Evolutionary conservation across 2,329 filamentous ascomycete species (phyloP).

Genomic region (Emmonsiellopsis sp.): DNA sequence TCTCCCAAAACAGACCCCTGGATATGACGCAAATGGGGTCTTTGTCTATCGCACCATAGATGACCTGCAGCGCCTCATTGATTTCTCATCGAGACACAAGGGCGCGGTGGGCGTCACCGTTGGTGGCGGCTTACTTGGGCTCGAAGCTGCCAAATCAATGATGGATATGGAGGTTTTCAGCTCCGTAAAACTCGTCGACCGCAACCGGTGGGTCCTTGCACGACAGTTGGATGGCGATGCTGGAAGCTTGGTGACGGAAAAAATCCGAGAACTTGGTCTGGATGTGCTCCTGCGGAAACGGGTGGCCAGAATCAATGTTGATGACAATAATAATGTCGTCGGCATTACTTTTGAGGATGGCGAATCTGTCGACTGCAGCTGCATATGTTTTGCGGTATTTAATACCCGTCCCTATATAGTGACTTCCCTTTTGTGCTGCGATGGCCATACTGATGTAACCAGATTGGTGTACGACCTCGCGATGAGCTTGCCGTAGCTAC

Average conservation of each 20-base stretch:
- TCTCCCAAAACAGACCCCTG: conserved; percentile 61
- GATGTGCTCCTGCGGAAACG: conserved; percentile 71
- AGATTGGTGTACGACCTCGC: conserved; percentile 70
- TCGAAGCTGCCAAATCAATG: conserved; percentile 89
- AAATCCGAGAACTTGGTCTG: conserved; percentile 67
- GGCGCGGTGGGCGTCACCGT: conserved; percentile 66
- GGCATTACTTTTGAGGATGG: conserved; percentile 76
- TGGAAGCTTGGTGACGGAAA: conserved; percentile 69
- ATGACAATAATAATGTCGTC: conserved; percentile 56
- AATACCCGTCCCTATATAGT: background rate
- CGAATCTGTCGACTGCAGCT: conserved; percentile 64
- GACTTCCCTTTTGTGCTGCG: background rate
- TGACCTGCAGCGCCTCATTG: conserved; percentile 68
- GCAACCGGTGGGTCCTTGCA: conserved; percentile 72
- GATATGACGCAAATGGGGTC: conserved; percentile 69
- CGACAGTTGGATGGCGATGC: conserved; percentile 76
- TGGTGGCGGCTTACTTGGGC: conserved; percentile 62
- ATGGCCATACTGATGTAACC: conserved; percentile 4
- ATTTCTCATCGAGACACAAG: conserved; percentile 57
- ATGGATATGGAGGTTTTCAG: conserved; percentile 69
- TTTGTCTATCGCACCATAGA: conserved; percentile 85
- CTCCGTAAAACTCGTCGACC: conserved; percentile 69
- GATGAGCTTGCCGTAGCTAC: conserved; percentile 65
- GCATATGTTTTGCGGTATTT: conserved; percentile 67
- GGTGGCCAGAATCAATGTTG: conserved; percentile 61